Evolutionary conservation across 1,284 basidiomycete species (phyloP), one percentile per base, ranked within the genome.

Genomic region (Neolentinus lepideus): DNA sequence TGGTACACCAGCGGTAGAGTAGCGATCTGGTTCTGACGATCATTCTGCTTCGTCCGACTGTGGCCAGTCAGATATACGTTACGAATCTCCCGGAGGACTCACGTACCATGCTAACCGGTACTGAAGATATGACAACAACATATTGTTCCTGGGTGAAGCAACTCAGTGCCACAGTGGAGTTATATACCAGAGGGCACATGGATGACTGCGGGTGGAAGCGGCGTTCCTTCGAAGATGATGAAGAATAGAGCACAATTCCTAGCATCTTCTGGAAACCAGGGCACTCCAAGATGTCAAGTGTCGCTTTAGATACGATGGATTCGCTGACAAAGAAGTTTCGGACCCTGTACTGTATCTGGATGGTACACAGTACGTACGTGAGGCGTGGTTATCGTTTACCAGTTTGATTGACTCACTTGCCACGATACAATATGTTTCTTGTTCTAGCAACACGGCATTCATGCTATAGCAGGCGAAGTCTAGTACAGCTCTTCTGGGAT

Each of bases 11-110:
- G 55, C 12, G 75, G 69, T 2, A 81, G 69, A 51, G 60, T 60
- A 25, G 65, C 59, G 56, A 82, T 79, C 54, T 74, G 70, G 26
- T 69, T 60, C 31, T 69, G 63, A 27, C 79, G 75, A 59, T 81
- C 78, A 24, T 70, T 62, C 63, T 78, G 76, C 63, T 83, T 83
- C 55, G 59, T 58, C 69, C 73, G 56, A 8, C 52, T 31, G 22
- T 25, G 22, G 12, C 10, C 12, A 21, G 24, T 29, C 14, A 50
- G 27, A 25, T 6, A 50, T n/a, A 11, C 14, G 4, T 6, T 43
- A 21, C 16, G 38, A 8, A 50, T 21, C 6, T n/a, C 22, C 14
- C 24, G 24, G 21, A 29, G 8, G 22, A 21, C 8, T 8, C 6
- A 29, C 47, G 6, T n/a, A 50, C 47, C 47, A 50, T 14, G 47